Evolutionary conservation across 2,329 filamentous ascomycete genomes (phyloP).

Genomic region (Fusarium newnesense): DNA sequence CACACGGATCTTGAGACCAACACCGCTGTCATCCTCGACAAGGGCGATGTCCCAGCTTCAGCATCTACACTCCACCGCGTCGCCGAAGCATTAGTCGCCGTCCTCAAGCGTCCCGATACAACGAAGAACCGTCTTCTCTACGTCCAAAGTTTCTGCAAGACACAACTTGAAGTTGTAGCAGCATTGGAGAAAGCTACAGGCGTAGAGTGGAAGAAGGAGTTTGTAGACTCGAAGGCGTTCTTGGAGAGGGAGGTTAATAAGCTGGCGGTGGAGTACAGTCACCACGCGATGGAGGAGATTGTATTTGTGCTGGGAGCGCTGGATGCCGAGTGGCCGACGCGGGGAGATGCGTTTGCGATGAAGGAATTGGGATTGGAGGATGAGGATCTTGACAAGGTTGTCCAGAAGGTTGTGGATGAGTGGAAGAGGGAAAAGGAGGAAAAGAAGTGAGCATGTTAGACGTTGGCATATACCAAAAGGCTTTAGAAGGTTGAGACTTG

Average conservation of each 20-base stretch:
- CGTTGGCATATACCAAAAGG: neutral
- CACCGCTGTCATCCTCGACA: conserved; percentile 60
- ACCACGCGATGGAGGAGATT: conserved; percentile 55
- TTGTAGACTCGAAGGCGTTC: conserved; percentile 53
- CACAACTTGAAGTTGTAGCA: conserved; percentile 59
- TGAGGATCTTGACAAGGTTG: conserved; percentile 57
- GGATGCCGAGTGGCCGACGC: conserved; percentile 60
- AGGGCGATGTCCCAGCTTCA: conserved; percentile 60
- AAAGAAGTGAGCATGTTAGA: conserved; percentile 13
- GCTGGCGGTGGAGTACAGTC: conserved; percentile 50
- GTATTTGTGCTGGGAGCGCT: conserved; percentile 61
- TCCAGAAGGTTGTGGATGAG: conserved; percentile 48
- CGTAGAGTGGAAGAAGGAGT: conserved; percentile 48
- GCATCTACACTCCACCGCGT: conserved; percentile 61
- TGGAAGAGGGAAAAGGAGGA: conserved; percentile 29
- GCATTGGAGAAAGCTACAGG: conserved; percentile 62
- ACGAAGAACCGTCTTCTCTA: conserved; percentile 63
- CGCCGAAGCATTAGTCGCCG: conserved; percentile 59
- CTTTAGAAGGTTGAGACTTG: neutral
- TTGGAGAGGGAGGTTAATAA: conserved; percentile 52
- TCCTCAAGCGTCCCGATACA: conserved; percentile 59
- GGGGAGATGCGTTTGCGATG: conserved; percentile 58
- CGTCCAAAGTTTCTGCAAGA: conserved; percentile 58
- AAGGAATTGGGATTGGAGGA: conserved; percentile 57
- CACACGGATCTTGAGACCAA: conserved; percentile 58